Evolutionary conservation across 202 grass and related monocot genomes (phyloP).

Genomic region (Setaria italica): DNA sequence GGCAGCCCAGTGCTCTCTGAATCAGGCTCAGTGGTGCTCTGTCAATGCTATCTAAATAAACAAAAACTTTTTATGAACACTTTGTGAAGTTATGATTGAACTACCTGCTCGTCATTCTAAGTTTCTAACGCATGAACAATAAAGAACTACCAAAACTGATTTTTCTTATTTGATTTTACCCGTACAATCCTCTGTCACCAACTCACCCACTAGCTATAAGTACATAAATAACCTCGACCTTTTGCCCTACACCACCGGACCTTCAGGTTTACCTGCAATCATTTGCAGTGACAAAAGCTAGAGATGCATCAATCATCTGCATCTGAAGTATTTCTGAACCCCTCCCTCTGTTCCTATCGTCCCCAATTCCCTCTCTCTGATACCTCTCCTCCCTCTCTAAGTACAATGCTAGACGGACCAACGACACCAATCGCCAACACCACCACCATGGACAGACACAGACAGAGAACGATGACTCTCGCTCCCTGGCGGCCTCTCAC

Average conservation of each 20-base stretch:
- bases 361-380: conserved; percentile 24
- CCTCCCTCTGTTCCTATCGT: not conserved
- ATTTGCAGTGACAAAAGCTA: conserved; percentile 17
- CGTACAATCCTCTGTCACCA: conserved; percentile 12
- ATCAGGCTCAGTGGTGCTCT: too few relatives aligned
- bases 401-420: not conserved
- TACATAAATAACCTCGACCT: conserved; percentile 2
- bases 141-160: not conserved
- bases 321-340: conserved; percentile 26
- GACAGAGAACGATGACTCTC: conserved; percentile 53
- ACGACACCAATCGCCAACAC: not conserved
- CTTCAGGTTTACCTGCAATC: conserved; percentile 10
- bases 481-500: conserved; percentile 36
- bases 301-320: not conserved
- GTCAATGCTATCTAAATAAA: too few relatives aligned
- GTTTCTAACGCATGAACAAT: not conserved
- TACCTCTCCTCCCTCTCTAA: conserved; percentile 1
- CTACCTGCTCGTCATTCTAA: too few relatives aligned
- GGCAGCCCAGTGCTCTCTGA: too few relatives aligned
- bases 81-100: too few relatives aligned
- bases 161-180: conserved; percentile 31
- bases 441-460: not conserved
- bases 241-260: not conserved
- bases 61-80: too few relatives aligned
- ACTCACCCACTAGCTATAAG: conserved; percentile 11